These are phyloP conservation scores for Alloascoidea africana DNA, from an alignment of 805 yeast species.

Conservation along the genomic window DNA sequence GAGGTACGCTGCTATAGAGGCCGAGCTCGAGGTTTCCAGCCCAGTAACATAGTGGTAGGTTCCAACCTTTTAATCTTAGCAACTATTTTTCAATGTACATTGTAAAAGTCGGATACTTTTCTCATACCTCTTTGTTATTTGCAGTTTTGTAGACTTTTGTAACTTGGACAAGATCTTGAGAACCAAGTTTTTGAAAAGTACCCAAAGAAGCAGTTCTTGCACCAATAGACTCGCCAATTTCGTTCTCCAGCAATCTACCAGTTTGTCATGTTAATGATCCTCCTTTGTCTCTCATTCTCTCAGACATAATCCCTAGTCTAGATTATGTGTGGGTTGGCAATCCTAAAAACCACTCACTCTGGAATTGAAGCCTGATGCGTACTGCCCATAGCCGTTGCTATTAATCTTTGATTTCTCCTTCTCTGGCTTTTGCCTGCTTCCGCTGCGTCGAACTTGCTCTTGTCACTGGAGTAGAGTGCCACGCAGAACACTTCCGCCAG, in stretches of 20 bases:
- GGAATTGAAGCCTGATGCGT: neutral
- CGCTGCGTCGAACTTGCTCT: too few species aligned
- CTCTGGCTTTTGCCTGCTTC: too few species aligned
- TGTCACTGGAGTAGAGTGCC: too few species aligned
- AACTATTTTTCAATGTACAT: slow-evolving; percentile 13
- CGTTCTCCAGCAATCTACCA: slow-evolving; percentile 28
- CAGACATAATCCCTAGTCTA: neutral
- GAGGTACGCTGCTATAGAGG: slow-evolving; percentile 40
- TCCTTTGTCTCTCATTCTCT: neutral
- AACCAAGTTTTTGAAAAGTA: slow-evolving; percentile 43
- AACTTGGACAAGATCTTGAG: slow-evolving; percentile 54
- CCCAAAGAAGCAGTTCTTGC: slow-evolving; percentile 29
- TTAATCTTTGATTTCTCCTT: too few species aligned
- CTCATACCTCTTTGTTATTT: slow-evolving; percentile 30
- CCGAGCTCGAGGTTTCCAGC: slow-evolving; percentile 33
- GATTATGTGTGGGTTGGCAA: neutral
- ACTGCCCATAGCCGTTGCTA: neutral
- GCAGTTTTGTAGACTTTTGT: slow-evolving; percentile 25
- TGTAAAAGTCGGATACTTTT: slow-evolving; percentile 11
- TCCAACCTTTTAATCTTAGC: slow-evolving; percentile 17
- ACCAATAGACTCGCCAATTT: slow-evolving; percentile 34
- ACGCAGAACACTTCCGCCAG: too few species aligned
- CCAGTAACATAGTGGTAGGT: slow-evolving; percentile 41
- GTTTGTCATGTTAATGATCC: slow-evolving; percentile 2
- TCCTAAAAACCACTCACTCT: neutral